phyloP scores from a whole-genome alignment of 176 grass and related monocot genomes.

The Musa acuminata region DNA sequence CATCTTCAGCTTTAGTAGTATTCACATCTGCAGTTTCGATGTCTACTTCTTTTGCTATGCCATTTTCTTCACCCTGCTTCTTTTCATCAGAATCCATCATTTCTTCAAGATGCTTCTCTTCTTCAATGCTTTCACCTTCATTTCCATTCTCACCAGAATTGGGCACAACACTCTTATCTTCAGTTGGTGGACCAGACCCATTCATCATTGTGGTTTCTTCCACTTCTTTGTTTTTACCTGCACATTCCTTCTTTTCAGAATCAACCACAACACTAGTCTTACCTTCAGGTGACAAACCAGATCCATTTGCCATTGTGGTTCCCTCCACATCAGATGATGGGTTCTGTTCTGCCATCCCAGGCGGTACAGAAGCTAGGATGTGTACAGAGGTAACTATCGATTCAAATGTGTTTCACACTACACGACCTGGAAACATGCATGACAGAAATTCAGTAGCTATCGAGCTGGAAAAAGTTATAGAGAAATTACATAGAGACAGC shows the following conservation, averaged over 20 bases:
- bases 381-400: neutral
- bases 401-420: neutral
- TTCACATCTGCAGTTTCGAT: neutral
- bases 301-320: slow-evolving; percentile 30
- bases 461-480: neutral
- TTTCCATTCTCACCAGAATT: slow-evolving; percentile 13
- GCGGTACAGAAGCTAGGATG: neutral
- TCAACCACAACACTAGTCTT: slow-evolving; percentile 17
- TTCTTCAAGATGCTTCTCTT: slow-evolving; percentile 13
- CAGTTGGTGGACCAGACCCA: slow-evolving; percentile 21
- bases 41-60: slow-evolving; percentile 9
- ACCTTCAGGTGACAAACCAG: slow-evolving; percentile 6
- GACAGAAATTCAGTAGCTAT: too few species aligned
- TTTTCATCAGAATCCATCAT: slow-evolving; percentile 2
- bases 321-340: slow-evolving; percentile 29
- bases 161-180: slow-evolving; percentile 16
- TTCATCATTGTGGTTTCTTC: slow-evolving; percentile 31
- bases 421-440: neutral
- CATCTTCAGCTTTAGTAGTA: slow-evolving; percentile 2
- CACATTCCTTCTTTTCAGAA: slow-evolving; percentile 12
- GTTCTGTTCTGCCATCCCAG: slow-evolving; percentile 24
- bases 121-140: neutral
- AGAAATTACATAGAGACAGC: neutral
- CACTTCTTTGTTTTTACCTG: slow-evolving; percentile 20
- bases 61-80: slow-evolving; percentile 31